Base-by-base conservation (phyloP, 345 rosid species). In the Gossypium bickii region DNA sequence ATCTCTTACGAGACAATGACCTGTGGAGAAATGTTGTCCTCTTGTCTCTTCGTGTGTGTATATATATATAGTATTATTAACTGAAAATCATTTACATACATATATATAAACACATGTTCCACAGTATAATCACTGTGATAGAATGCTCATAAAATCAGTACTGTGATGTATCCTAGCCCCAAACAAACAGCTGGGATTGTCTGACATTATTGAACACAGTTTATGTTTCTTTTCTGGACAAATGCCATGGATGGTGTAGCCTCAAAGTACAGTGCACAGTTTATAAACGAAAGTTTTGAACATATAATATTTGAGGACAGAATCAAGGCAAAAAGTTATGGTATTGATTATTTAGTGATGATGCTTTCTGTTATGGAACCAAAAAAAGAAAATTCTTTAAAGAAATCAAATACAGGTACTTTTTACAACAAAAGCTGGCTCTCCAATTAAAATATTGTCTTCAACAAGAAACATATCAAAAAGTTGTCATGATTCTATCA, bases 401-500 rank as follows among this genome's bases (percentile, higher is more conserved):
- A 17, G 48, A 63, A 63, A 63, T n/a, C 22, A 38, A 27, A 61
- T 27, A 61, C 16, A n/a, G n/a, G 0, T 5, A 43, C 29, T 44
- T 66, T 66, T 44, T 34, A 66, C 5, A 20, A 12, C 52, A 66
- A 43, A 34, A 22, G 55, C 71, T 67, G 71, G n/a, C 71, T 45
- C 38, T 67, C 18, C 3, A 44, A 18, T 18, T 16, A 18, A 16
- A 16, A 51, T 51, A 51, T 17, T 52, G 56, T n/a, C 56, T 52
- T 34, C 12, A 52, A 66, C 53, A 45, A 17, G 70, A 66, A 66
- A 20, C 70, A 66, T 22, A 66, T 66, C 11, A 20, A 66, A 66
- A 66, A 12, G 38, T 66, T 22, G 52, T 22, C 55, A 45, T 47
- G 25, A 34, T 34, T 45, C 20, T 67, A 67, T 67, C 47, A 3